Evolutionary conservation across 2,329 filamentous ascomycete genomes (phyloP).

Genomic region (Talaromyces sp.): DNA sequence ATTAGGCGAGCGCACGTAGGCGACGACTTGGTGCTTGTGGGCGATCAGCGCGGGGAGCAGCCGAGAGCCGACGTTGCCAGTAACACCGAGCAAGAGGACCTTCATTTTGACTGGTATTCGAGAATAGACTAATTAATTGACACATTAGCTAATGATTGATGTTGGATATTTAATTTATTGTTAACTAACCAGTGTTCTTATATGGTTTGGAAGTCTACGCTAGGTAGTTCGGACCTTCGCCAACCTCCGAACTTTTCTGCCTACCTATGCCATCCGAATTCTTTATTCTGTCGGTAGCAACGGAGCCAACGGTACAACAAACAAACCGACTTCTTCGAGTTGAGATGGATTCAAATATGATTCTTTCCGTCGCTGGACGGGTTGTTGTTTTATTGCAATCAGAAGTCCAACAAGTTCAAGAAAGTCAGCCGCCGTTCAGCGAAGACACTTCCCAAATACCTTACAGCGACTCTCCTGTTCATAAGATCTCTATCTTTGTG

Average conservation of each 20-base stretch:
- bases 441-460: not conserved
- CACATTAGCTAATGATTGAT: not conserved
- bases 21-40: constrained; percentile 7
- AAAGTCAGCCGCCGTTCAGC: not conserved
- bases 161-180: not conserved
- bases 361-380: not conserved
- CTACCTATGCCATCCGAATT: not conserved
- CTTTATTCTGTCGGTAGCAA: not conserved
- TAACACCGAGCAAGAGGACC: constrained; percentile 10
- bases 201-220: not conserved
- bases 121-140: not conserved
- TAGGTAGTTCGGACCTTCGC: constrained; percentile 4
- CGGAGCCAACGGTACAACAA: not conserved
- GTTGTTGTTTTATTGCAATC: not conserved
- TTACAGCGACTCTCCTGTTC: not conserved
- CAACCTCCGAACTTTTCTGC: not conserved
- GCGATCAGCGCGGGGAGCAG: constrained; percentile 8
- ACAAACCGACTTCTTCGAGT: not conserved
- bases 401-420: not conserved
- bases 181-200: not conserved
- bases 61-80: constrained; percentile 12
- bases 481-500: not conserved
- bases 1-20: not conserved
- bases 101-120: constrained; percentile 1
- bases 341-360: not conserved